Base-by-base conservation (phyloP, 2,329 filamentous ascomycete genomes). In the Ceratocystis ficicola region DNA sequence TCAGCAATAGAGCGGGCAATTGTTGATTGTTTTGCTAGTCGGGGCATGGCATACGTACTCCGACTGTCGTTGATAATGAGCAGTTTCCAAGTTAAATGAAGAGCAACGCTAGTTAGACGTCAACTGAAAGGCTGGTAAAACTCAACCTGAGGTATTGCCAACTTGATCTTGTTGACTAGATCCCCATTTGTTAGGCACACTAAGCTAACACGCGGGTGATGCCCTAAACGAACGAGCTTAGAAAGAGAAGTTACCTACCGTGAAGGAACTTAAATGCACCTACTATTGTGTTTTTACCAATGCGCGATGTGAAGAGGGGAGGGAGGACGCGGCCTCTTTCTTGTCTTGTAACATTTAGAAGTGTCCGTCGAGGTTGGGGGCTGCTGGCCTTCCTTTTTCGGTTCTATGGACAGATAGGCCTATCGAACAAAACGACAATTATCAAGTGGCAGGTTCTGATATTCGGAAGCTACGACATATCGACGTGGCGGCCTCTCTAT, bases 131-230 rank as follows among this genome's bases (percentile, higher is more conserved):
- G 55, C 17, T 32, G 55, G 30, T n/a, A 59, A 36, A 36, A 36
- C n/a, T 15, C 8, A 32, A n/a, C 7, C 6, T 36, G 17, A n/a
- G 55, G 25, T 36, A 59, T 36, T 59, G 15, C 55, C 55, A n/a
- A 25, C 25, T 20, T 59, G 6, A n/a, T 32, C 55, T 30, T 59
- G 55, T 2, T 15, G 28, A 25, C 3, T 36, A 59, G 55, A 30
- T 59, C 10, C 28, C 17, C 8, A n/a, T 59, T 36, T 59, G 55
- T 36, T n/a, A 59, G 55, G 15, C 6, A 36, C 55, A 36, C 17
- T 10, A 32, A n/a, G 55, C 30, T n/a, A 59, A 59, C 55, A 59
- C 55, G 55, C 17, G 28, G 55, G 55, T 59, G 22, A 52, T 52
- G 22, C 25, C 48, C 48, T 25, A 15, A 52, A 25, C 15, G 10